Evolutionary conservation across 2,329 filamentous ascomycete genomes (phyloP).

Genomic region (Beauveria asiatica): DNA sequence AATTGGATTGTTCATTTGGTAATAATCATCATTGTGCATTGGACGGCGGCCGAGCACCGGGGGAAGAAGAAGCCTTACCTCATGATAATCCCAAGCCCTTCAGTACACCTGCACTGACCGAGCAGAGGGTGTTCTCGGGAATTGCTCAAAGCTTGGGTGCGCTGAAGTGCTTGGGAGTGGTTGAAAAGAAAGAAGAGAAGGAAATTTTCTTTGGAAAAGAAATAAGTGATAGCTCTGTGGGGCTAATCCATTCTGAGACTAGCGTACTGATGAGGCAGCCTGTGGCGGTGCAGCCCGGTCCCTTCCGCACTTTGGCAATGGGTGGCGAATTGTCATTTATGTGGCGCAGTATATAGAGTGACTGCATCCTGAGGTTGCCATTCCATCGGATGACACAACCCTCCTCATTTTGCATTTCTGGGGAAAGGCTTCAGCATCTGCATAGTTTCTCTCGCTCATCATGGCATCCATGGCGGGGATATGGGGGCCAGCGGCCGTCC

Average conservation of each 20-base stretch:
- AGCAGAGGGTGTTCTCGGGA: not conserved
- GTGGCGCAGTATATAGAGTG: slow-evolving; percentile 15
- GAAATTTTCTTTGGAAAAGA: slow-evolving; percentile 6
- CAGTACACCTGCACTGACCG: not conserved
- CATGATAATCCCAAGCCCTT: not conserved
- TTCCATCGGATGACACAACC: not conserved
- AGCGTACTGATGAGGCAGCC: slow-evolving; percentile 15
- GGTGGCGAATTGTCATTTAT: slow-evolving; percentile 19
- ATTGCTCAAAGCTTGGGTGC: not conserved
- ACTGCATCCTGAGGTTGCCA: slow-evolving; percentile 10
- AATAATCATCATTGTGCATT: slow-evolving; percentile 29
- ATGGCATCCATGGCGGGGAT: slow-evolving; percentile 51
- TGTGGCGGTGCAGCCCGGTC: slow-evolving; percentile 29
- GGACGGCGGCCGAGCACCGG: not conserved
- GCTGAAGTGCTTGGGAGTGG: slow-evolving; percentile 11
- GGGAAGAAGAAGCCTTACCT: slow-evolving; percentile 3
- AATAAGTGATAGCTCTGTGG: slow-evolving; percentile 6
- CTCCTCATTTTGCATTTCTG: slow-evolving; percentile 15
- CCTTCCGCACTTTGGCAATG: slow-evolving; percentile 14
- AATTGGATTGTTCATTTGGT: slow-evolving; percentile 52
- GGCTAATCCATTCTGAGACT: slow-evolving; percentile 19
- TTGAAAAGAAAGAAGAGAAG: slow-evolving; percentile 12
- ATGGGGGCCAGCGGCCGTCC: slow-evolving; percentile 48
- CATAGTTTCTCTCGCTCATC: slow-evolving; percentile 18
- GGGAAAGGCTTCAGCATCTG: slow-evolving; percentile 17